Evolutionary conservation across 192 early-diverging fungal genomes (phyloP), one percentile per base, ranked within the genome.

Genomic region (Coemansia sp.): DNA sequence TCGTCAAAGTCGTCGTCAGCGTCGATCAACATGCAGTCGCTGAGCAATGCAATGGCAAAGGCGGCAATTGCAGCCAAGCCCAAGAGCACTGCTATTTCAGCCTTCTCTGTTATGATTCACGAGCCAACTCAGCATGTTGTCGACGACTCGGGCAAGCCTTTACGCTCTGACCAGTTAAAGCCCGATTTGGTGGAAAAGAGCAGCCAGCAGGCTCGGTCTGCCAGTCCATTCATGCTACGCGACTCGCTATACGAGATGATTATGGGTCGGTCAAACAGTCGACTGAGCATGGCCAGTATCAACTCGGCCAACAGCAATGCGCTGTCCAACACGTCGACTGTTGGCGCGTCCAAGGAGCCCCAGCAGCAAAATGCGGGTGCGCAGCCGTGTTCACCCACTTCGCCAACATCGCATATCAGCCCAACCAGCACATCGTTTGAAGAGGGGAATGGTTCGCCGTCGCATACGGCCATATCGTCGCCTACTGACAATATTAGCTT

Each of bases 241-340:
- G 76, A 79, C 56, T 79, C 76, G 60, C 51, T 79, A 10, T 79
- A 79, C 42, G 76, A 79, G 61, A 73, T 79, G 76, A 79, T 79
- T 59, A 79, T 79, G 76, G 70, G 71, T 25, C 67, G 67, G 18
- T 68, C 76, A n/a, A 56, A 63, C 8, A 73, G 76, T 48, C 36
- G 70, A 50, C 55, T 64, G 3, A 78, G 70, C 60, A 38, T 66
- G 44, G 51, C 67, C 0, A 79, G 76, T 48, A 48, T 63, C 8
- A 52, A 56, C 12, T 79, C 76, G 17, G 36, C 61, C 2, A 55
- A 69, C 60, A 79, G 76, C 60, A 73, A 69, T 37, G 67, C 62
- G 10, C 51, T 66, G 17, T 73, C 76, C 1, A 79, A 68, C 68
- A 67, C 67, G 24, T 79, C 76, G 21, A 79, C 76, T 1, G 51